Conservation (phyloP, 2,329 filamentous ascomycete genomes). For the Pseudogymnoascus sp. region DNA sequence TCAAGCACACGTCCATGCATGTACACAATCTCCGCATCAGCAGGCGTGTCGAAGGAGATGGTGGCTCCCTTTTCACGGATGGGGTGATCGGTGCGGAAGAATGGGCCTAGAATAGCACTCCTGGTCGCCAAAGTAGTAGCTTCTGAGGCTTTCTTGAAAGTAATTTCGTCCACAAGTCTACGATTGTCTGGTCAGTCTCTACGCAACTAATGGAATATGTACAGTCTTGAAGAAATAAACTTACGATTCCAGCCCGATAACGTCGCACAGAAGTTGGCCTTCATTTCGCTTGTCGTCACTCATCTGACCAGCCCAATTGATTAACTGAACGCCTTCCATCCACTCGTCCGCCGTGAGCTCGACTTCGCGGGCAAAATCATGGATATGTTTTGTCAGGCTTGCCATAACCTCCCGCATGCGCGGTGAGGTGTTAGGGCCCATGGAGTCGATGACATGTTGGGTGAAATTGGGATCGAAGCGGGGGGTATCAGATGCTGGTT, state of each 20-base stretch:
- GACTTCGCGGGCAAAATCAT: conserved; percentile 50
- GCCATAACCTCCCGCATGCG: conserved; percentile 47
- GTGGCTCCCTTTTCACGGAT: conserved; percentile 44
- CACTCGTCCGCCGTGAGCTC: conserved; percentile 51
- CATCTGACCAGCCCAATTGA: conserved; percentile 56
- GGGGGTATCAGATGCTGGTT: not conserved
- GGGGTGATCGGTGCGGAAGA: conserved; percentile 52
- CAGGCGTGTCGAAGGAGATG: conserved; percentile 41
- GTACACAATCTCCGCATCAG: conserved; percentile 40
- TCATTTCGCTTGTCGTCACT: conserved; percentile 54
- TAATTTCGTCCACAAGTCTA: conserved; percentile 33
- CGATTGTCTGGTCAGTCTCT: conserved; percentile 19
- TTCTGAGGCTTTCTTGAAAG: conserved; percentile 21
- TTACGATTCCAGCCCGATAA: conserved; percentile 53
- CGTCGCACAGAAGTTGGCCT: conserved; percentile 53
- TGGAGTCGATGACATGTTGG: conserved; percentile 49
- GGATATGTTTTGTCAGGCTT: conserved; percentile 45
- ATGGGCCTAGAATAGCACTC: conserved; percentile 56
- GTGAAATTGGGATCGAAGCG: conserved; percentile 47
- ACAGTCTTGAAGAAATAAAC: conserved; percentile 16
- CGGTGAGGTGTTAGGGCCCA: conserved; percentile 49
- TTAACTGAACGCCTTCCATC: conserved; percentile 44
- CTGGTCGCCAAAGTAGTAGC: conserved; percentile 36
- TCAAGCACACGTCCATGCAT: conserved; percentile 52
- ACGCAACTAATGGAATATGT: not conserved